Evolutionary conservation across 2,329 filamentous ascomycete genomes (phyloP), one percentile per base, ranked within the genome.

Genomic region (Verticillium nonalfalfae): DNA sequence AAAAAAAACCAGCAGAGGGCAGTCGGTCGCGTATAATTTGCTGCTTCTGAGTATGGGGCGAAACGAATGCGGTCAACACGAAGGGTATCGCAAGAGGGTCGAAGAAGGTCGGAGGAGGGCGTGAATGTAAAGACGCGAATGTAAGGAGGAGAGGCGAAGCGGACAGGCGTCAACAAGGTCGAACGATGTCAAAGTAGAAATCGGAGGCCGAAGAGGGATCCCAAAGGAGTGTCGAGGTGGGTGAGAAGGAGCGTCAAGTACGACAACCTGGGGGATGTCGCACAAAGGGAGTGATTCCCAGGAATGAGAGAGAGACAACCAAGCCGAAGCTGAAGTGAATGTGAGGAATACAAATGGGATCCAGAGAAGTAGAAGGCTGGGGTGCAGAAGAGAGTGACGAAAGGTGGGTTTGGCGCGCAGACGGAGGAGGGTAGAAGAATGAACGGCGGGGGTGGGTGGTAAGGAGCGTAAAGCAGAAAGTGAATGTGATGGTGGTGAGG

Each of bases 151-250:
- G 11, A 54, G 55, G 26, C 26, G 26, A 61, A 56, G 59, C 54
- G 36, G 39, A 61, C 4, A 36, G 34, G 50, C 38, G 40, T 26
- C 45, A 62, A 40, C 13, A 36, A 36, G 35, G 35, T 40, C 39
- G 39, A 61, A 58, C 26, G 54, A 21, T 26, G 15, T 58, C 56
- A 15, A 11, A 18, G 33, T 35, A n/a, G 55, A 36, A 36, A 35
- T 15, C 15, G 57, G 31, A 34, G 39, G 50, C 57, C 18, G 58
- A 54, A 59, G 45, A 40, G 58, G 45, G 39, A 54, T 67, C 65
- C 36, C 60, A 59, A 61, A 58, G 39, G 60, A 60, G 64, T 70
- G 67, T 70, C 68, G 64, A 69, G 69, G 62, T 62, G 45, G 45
- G 58, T n/a, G 40, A 21, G 36, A 59, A 59, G 31, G 58, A 59